Evolutionary conservation across 2,329 filamentous ascomycete genomes (phyloP), one percentile per base, ranked within the genome.

Genomic region (Reticulascus tulasneorum): DNA sequence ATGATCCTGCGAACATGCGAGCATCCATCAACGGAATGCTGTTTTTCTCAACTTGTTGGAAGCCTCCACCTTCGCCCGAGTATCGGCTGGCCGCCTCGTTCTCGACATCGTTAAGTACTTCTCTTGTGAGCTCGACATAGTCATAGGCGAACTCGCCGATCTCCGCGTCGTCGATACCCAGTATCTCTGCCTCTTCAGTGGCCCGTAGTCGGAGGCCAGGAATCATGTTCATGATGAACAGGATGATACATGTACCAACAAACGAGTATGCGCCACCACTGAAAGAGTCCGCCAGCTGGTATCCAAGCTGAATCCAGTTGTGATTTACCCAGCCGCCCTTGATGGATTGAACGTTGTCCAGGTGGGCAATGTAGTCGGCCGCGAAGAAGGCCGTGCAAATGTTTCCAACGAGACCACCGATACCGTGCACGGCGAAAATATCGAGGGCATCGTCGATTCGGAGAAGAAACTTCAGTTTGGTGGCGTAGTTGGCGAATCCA

Each of bases 61-160:
- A 66, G 3, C 59, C 58, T 12, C 51, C 47, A 13, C 58, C 58
- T 15, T 65, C 64, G 20, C 52, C 57, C 6, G 66, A 69, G 45
- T 66, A 72, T 23, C 67, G 58, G 43, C 62, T 71, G 7, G 51
- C 60, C 6, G 54, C 58, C 35, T 71, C 68, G 42, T 58, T 63
- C 13, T 71, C 67, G 8, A 66, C 55, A 28, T 70, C 69, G 42
- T 64, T 70, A 31, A 71, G 53, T 24, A 72, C 66, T 50, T 72
- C 69, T 23, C 86, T 72, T 15, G 77, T 83, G 47, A 93, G 70
- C 69, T 94, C 88, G 47, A 94, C 86, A 51, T 94, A 94, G 61
- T 94, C 89, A 59, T 94, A 94, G n/a, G 87, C 89, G 58, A 93
- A 94, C 66, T 94, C 89, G 58, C 89, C 89, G 53, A 94, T 86